Conservation (phyloP, 257 asterid genomes). For the Gardenia jasminoides region DNA sequence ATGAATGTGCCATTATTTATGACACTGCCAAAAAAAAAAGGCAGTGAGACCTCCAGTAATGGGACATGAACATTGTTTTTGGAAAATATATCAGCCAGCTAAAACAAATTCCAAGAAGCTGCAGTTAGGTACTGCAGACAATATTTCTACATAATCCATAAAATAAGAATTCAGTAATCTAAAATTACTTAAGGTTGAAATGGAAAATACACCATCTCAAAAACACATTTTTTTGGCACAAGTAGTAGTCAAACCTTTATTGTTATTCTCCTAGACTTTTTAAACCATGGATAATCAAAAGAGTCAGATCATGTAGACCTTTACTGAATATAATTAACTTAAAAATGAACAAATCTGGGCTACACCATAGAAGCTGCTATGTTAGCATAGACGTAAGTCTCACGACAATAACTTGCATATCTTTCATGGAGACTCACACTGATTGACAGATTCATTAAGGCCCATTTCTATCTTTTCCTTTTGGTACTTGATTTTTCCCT, state of each 20-base stretch:
- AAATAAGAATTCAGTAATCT: neutral
- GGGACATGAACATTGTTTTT: neutral
- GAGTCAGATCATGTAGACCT: neutral
- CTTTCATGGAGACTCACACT: neutral
- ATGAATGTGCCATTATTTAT: constrained; percentile 68
- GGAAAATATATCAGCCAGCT: neutral
- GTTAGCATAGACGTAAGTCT: neutral
- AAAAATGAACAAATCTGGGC: neutral
- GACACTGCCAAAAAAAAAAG: constrained; percentile 62
- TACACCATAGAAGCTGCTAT: neutral
- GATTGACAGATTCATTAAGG: neutral
- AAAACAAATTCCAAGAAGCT: neutral
- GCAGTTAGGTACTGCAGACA: neutral
- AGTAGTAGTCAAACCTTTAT: neutral
- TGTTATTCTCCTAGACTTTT: neutral
- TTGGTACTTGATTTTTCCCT: neutral
- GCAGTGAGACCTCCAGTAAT: neutral
- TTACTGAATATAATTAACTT: neutral
- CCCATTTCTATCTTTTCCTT: neutral
- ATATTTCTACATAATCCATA: neutral
- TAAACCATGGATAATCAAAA: neutral
- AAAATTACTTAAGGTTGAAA: neutral
- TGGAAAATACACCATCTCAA: neutral
- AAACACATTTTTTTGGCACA: neutral
- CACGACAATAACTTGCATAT: constrained; percentile 3